Percentiles rank a stretch among this genome's conserved stretches.
Conservation (phyloP, 73 alveolate species). For the Paramecium sexaurelia region DNA sequence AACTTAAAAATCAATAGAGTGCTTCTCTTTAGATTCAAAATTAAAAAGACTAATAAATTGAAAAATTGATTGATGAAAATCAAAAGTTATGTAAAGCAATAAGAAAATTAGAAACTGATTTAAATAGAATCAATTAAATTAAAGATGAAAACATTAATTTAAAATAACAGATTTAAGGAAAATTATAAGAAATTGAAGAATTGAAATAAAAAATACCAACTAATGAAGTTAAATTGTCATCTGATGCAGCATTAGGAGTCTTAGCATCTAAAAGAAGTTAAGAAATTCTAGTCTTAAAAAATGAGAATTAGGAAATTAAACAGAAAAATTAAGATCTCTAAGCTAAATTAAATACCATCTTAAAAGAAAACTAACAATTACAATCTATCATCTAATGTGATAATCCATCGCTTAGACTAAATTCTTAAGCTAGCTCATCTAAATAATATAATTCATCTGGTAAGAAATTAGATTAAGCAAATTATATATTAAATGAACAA, state of each 20-base stretch:
- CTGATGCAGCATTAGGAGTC: not conserved
- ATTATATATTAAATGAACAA: not conserved
- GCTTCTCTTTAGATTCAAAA: not conserved
- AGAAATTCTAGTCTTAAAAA: not conserved
- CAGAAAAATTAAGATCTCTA: not conserved
- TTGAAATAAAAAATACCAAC: not conserved
- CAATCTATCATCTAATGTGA: not conserved
- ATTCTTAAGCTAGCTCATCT: not conserved
- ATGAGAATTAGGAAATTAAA: not conserved
- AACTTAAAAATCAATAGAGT: not conserved
- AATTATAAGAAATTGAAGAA: not conserved
- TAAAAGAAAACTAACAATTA: not conserved
- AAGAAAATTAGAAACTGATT: not conserved
- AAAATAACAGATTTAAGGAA: not conserved
- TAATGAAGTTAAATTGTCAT: not conserved
- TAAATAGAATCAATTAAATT: not conserved
- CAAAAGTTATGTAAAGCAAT: not conserved
- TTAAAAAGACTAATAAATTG: not conserved
- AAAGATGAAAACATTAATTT: not conserved
- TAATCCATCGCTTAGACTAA: not conserved
- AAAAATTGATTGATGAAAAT: not conserved
- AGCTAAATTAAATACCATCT: not conserved
- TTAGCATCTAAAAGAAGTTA: not conserved
- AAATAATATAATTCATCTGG: not conserved
- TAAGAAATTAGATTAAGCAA: not conserved